Conservation (phyloP, 2,329 filamentous ascomycete species). For the Aspergillus neotritici region DNA sequence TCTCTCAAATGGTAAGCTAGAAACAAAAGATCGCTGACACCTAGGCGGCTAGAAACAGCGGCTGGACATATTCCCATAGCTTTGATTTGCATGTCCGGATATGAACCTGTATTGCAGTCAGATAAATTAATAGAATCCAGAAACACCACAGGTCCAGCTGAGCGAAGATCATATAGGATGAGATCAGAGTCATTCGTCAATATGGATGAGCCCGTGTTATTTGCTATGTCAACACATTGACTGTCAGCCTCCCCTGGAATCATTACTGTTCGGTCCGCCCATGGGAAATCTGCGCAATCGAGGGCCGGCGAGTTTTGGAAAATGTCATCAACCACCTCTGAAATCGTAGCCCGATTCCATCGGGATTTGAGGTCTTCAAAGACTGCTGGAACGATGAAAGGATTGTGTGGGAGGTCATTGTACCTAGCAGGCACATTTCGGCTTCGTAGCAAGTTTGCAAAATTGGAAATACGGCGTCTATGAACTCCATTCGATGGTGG, state of each 20-base stretch:
- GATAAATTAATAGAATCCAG: slow-evolving; percentile 57
- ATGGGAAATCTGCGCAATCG: slow-evolving; percentile 21
- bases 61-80: slow-evolving; percentile 36
- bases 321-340: slow-evolving; percentile 9
- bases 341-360: slow-evolving; percentile 28
- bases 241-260: slow-evolving; percentile 81
- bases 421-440: slow-evolving; percentile 6
- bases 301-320: slow-evolving; percentile 24
- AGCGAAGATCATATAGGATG: slow-evolving; percentile 64
- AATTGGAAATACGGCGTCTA: slow-evolving; percentile 7
- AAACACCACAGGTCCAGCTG: slow-evolving; percentile 58
- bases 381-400: slow-evolving; percentile 72
- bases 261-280: slow-evolving; percentile 45
- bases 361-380: slow-evolving; percentile 61
- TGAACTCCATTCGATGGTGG: slow-evolving; percentile 7
- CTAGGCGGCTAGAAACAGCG: slow-evolving; percentile 29
- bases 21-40: slow-evolving; percentile 28
- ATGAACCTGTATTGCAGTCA: slow-evolving; percentile 8
- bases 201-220: slow-evolving; percentile 51
- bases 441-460: slow-evolving; percentile 23
- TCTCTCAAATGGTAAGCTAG: slow-evolving; percentile 39
- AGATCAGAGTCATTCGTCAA: slow-evolving; percentile 87
- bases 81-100: slow-evolving; percentile 19
- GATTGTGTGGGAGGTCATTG: slow-evolving; percentile 30
- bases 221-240: slow-evolving; percentile 65